These are phyloP conservation scores for Gracilaria caudata DNA, from an alignment of 23 red algal species.

Conservation along the genomic window DNA sequence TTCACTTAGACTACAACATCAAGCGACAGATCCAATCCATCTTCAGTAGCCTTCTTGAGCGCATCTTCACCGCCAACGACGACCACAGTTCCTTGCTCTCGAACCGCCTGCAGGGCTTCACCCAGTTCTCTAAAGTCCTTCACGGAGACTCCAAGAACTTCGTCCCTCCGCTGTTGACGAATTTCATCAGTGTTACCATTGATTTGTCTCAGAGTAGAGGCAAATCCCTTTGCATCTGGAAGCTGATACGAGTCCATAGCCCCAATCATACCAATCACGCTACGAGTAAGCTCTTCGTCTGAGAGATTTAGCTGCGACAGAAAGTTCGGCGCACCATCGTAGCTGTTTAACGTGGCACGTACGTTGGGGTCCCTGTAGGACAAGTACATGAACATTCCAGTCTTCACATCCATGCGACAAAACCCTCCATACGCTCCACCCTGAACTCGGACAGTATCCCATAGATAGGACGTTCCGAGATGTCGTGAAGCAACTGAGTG, in stretches of 20 bases:
- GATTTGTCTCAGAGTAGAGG: constrained; percentile 62
- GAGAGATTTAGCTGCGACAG: constrained; percentile 59
- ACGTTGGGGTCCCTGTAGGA: constrained; percentile 97
- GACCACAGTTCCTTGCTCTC: constrained; percentile 73
- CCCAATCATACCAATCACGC: constrained; percentile 97
- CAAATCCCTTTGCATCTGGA: constrained; percentile 95
- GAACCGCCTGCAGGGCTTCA: constrained; percentile 64
- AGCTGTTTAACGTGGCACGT: constrained; percentile 76
- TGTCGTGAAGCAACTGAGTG: constrained; percentile 80
- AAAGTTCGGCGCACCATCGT: constrained; percentile 78
- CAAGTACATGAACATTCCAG: constrained; percentile 86
- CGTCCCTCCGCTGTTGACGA: constrained; percentile 84
- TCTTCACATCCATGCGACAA: constrained; percentile 82
- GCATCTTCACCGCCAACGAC: constrained; percentile 88
- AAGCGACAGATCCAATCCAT: constrained; percentile 69
- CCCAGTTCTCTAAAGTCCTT: constrained; percentile 91
- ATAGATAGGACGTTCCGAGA: constrained; percentile 94
- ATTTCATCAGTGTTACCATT: constrained; percentile 88
- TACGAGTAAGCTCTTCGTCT: constrained; percentile 77
- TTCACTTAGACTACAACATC: constrained; percentile 33
- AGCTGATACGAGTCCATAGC: constrained; percentile 95
- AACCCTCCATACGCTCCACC: constrained; percentile 98
- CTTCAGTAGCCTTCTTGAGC: constrained; percentile 73
- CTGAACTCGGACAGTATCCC: constrained; percentile 92
- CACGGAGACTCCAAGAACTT: constrained; percentile 74